Conservation (phyloP, 2,329 filamentous ascomycete species). For the Talaromyces sp. region DNA sequence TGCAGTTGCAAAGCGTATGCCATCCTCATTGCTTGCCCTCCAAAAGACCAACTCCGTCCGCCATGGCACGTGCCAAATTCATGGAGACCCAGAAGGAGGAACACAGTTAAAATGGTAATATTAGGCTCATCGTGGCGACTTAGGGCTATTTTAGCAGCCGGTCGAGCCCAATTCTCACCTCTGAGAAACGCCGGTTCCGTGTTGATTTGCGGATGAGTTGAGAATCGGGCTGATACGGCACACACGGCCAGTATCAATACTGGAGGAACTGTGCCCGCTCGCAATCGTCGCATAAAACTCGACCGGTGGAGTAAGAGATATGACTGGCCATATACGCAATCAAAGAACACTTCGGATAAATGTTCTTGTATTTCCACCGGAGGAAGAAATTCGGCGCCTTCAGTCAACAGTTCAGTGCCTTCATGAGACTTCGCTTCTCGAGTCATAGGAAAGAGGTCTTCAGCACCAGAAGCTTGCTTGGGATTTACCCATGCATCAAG, state of each 20-base stretch:
- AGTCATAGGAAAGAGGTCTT: conserved; percentile 51
- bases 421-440: conserved; percentile 62
- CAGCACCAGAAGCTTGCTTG: conserved; percentile 48
- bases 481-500: conserved; percentile 74
- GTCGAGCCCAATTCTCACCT: conserved; percentile 85
- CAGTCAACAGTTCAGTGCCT: conserved; percentile 71
- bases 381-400: conserved; percentile 79
- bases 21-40: conserved; percentile 93
- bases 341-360: conserved; percentile 90
- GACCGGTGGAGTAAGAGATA: conserved; percentile 95
- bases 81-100: conserved; percentile 82
- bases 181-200: conserved; percentile 76
- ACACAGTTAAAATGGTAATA: conserved; percentile 89
- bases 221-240: conserved; percentile 92
- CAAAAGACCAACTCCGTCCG: conserved; percentile 90
- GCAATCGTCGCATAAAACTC: conserved; percentile 83
- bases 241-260: conserved; percentile 92
- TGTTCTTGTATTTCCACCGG: conserved; percentile 87
- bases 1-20: conserved; percentile 93
- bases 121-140: conserved; percentile 91
- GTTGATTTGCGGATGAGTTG: conserved; percentile 75
- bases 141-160: conserved; percentile 81
- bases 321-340: conserved; percentile 90
- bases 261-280: conserved; percentile 74
- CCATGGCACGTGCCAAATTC: conserved; percentile 97